A percentile compares a stretch with the other conserved stretches of the same genome.
phyloP scores from a whole-genome alignment of 106 monocot species.

The Chionographis japonica region DNA sequence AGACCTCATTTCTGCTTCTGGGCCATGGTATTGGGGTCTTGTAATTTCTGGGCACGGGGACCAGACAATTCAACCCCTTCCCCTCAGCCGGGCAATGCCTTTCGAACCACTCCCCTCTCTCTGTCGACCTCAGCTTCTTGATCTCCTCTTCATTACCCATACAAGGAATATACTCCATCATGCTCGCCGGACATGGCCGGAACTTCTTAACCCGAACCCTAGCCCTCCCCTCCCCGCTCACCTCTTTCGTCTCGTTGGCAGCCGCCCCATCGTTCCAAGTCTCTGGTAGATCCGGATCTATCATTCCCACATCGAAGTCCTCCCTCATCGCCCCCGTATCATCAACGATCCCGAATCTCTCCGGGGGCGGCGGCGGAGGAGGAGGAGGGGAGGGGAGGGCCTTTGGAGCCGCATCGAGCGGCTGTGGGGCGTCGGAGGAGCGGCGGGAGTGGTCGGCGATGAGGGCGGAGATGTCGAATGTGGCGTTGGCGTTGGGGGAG shows the following conservation, averaged over 20 bases:
- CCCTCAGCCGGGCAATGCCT: conserved; percentile 68
- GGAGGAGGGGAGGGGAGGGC: neutral
- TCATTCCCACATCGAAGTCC: conserved; percentile 52
- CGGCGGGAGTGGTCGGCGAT: conserved; percentile 4
- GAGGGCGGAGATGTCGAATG: conserved; percentile 22
- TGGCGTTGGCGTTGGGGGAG: conserved; percentile 33
- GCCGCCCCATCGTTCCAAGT: conserved; percentile 13
- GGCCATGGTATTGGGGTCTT: conserved; percentile 90
- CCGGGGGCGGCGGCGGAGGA: conserved; percentile 22
- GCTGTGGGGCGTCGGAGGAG: conserved; percentile 1
- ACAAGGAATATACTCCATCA: conserved; percentile 92
- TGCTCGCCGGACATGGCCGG: conserved; percentile 48
- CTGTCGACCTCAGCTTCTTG: conserved; percentile 44
- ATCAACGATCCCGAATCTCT: conserved; percentile 43
- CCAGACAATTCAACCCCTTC: conserved; percentile 57
- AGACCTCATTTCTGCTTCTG: conserved; percentile 83
- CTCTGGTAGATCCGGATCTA: conserved; percentile 40
- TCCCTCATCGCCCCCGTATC: conserved; percentile 55
- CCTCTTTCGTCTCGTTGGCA: conserved; percentile 2
- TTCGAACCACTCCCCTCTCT: conserved; percentile 84
- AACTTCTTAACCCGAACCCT: conserved; percentile 44
- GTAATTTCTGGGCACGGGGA: conserved; percentile 73
- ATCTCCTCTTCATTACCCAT: conserved; percentile 80
- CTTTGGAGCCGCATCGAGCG: neutral
- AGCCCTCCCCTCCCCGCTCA: conserved; percentile 2